phyloP scores from a whole-genome alignment of 257 asterid genomes.

The Solanum ahanhuiri region DNA sequence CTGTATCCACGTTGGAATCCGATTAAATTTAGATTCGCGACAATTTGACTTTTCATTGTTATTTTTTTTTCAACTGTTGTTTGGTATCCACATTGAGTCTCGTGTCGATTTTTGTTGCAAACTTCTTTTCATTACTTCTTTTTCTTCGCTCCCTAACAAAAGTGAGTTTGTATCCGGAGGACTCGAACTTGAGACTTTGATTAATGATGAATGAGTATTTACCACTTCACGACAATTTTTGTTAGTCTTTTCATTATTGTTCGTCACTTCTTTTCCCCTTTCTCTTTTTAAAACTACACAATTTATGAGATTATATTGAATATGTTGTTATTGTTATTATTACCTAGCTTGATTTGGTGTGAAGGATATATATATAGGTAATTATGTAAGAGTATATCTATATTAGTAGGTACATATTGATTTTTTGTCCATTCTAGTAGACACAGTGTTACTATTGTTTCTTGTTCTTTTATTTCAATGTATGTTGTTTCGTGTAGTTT shows the following conservation, averaged over 20 bases:
- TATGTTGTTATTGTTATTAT: no score
- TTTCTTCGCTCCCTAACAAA: rapidly evolving
- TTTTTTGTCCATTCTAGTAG: not conserved
- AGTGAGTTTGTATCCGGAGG: rapidly evolving
- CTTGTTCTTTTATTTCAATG: rapidly evolving
- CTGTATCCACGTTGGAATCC: rapidly evolving
- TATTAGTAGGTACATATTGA: not conserved
- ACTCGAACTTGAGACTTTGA: rapidly evolving
- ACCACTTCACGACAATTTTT: rapidly evolving
- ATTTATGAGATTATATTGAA: rapidly evolving
- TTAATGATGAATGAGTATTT: rapidly evolving
- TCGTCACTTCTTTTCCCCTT: not conserved
- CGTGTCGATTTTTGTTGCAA: not conserved
- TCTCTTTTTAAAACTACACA: no score
- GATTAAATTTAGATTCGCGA: no score
- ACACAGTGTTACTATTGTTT: not conserved
- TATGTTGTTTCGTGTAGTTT: no score
- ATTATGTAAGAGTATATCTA: not conserved
- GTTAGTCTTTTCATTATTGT: not conserved
- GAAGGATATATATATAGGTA: no score
- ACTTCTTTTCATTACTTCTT: not conserved
- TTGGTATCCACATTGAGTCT: not conserved
- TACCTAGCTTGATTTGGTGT: not conserved
- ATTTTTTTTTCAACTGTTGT: rapidly evolving
- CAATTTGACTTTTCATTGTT: rapidly evolving